These are phyloP conservation scores for Penicillium alfredii DNA, from an alignment of 495 filamentous ascomycete genomes.

Conservation along the genomic window DNA sequence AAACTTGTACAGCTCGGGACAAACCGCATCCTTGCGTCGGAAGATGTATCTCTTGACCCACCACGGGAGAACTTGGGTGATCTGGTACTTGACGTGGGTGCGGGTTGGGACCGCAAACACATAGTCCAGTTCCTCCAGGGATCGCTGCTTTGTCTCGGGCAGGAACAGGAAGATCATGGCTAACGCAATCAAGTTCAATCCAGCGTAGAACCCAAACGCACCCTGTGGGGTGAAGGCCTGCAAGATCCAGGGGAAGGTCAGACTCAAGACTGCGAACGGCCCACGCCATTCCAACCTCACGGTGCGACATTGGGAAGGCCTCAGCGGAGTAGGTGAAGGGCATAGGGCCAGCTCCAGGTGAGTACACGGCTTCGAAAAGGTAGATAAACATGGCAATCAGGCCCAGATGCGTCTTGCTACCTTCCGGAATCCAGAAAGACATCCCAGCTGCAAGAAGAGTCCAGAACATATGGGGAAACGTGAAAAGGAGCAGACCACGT, in stretches of 20 bases:
- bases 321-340: constrained; percentile 74
- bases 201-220: constrained; percentile 56
- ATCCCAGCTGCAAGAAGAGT: constrained; percentile 68
- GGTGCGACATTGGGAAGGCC: constrained; percentile 71
- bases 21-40: constrained; percentile 27
- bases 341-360: constrained; percentile 64
- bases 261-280: constrained; percentile 61
- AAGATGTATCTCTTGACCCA: constrained; percentile 49
- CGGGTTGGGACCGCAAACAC: constrained; percentile 49
- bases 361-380: constrained; percentile 63
- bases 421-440: constrained; percentile 57
- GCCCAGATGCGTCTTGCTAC: constrained; percentile 48
- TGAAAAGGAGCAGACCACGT: constrained; percentile 70
- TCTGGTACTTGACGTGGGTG: constrained; percentile 45
- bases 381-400: constrained; percentile 61
- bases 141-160: constrained; percentile 59
- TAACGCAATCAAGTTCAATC: constrained; percentile 56
- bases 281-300: constrained; percentile 70
- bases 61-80: constrained; percentile 43
- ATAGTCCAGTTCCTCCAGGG: constrained; percentile 53
- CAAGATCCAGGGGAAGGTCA: constrained; percentile 64
- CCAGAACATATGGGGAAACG: constrained; percentile 84
- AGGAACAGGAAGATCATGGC: constrained; percentile 63
- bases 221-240: constrained; percentile 42
- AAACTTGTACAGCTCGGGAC: constrained; percentile 38